These are phyloP conservation scores for Aquilaria yunnanensis DNA, from an alignment of 345 rosid species.

Conservation along the genomic window DNA sequence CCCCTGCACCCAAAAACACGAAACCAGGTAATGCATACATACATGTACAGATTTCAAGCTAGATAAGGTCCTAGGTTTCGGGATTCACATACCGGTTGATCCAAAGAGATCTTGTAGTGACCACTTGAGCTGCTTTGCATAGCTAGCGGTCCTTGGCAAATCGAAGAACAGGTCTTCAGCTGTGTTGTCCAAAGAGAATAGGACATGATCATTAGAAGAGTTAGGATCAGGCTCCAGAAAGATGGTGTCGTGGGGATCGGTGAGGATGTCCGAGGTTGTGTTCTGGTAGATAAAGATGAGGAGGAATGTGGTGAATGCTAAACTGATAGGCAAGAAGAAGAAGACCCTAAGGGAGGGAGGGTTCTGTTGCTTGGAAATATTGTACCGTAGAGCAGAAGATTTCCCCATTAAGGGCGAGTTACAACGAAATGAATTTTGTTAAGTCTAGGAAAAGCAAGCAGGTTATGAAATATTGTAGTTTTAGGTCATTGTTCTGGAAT, in stretches of 20 bases:
- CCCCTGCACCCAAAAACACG: slow-evolving; percentile 27
- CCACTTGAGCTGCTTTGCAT: slow-evolving; percentile 9
- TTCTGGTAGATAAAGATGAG: slow-evolving; percentile 33
- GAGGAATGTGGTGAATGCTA: slow-evolving; percentile 33
- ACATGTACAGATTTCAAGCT: neutral
- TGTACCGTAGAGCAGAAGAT: slow-evolving; percentile 20
- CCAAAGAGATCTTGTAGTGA: slow-evolving; percentile 16
- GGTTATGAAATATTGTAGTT: neutral
- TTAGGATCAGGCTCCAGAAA: slow-evolving; percentile 4
- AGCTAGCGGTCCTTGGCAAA: slow-evolving; percentile 2
- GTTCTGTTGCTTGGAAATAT: slow-evolving; percentile 24
- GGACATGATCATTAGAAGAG: slow-evolving; percentile 9
- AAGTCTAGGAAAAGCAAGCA: neutral
- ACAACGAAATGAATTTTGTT: neutral
- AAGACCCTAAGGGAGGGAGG: slow-evolving; percentile 17
- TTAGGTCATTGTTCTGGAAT: neutral
- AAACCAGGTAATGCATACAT: neutral
- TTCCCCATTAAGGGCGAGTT: slow-evolving; percentile 21
- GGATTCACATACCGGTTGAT: slow-evolving; percentile 2
- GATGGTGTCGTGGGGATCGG: slow-evolving; percentile 7
- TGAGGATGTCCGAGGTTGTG: slow-evolving; percentile 32
- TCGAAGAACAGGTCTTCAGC: slow-evolving; percentile 14
- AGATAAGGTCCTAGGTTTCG: neutral
- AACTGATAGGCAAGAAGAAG: slow-evolving; percentile 34
- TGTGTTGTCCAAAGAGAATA: slow-evolving; percentile 8